A percentile compares a stretch with the other conserved stretches of the same genome.
Evolutionary conservation across 108 stramenopile genomes (phyloP).

Genomic region (Mediolabrus comicus): DNA sequence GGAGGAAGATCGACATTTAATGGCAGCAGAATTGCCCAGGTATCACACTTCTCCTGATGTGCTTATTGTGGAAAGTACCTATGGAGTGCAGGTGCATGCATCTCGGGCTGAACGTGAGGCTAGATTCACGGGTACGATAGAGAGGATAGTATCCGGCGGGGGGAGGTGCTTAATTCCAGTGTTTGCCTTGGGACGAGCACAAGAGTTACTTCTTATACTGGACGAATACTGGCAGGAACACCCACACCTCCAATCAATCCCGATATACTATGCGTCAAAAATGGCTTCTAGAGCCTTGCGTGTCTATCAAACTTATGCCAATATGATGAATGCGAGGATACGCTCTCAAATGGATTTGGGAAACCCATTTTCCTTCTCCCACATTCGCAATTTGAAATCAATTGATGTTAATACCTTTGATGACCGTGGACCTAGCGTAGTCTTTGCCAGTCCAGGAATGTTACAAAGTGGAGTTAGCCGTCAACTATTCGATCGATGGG

Average conservation of each 20-base stretch:
- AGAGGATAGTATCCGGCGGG: slow-evolving; percentile 84
- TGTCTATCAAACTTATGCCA: slow-evolving; percentile 98
- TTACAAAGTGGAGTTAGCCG: slow-evolving; percentile 94
- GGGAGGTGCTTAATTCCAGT: slow-evolving; percentile 97
- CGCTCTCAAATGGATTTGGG: slow-evolving; percentile 91
- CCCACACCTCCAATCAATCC: slow-evolving; percentile 91
- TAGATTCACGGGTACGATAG: slow-evolving; percentile 90
- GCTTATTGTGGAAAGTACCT: slow-evolving; percentile 95
- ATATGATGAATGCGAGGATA: slow-evolving; percentile 98
- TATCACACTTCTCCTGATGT: slow-evolving; percentile 83
- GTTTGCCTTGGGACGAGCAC: slow-evolving; percentile 96
- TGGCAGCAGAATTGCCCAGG: slow-evolving; percentile 94
- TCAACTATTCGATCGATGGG: slow-evolving; percentile 97
- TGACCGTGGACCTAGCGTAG: slow-evolving; percentile 92
- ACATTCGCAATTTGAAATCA: slow-evolving; percentile 86
- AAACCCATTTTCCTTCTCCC: slow-evolving; percentile 92
- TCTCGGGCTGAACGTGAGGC: slow-evolving; percentile 91
- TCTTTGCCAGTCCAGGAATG: slow-evolving; percentile 98
- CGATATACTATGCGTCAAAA: slow-evolving; percentile 95
- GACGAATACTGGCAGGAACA: slow-evolving; percentile 98
- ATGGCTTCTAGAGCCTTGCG: slow-evolving; percentile 91
- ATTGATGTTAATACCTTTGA: slow-evolving; percentile 91
- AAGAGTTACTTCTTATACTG: slow-evolving; percentile 96
- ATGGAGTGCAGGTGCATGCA: slow-evolving; percentile 95
- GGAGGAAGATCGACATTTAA: slow-evolving; percentile 97